These are phyloP conservation scores for Hypoxylon rubiginosum DNA, from an alignment of 2,329 filamentous ascomycete species.

Conservation along the genomic window DNA sequence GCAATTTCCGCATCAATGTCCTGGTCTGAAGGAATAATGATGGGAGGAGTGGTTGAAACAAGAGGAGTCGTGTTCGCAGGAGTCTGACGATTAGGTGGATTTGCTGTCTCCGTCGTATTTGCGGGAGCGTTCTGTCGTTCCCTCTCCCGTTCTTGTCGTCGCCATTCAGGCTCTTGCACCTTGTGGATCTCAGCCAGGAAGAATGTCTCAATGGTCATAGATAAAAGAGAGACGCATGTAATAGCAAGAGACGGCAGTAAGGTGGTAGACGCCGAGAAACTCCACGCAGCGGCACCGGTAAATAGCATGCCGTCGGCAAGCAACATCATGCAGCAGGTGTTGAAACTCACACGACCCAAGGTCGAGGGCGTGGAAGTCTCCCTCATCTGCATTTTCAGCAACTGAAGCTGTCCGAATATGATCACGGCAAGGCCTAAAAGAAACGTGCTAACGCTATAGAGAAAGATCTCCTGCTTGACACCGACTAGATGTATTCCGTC, in stretches of 20 bases:
- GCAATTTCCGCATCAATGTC: constrained; percentile 73
- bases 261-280: constrained; percentile 67
- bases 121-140: constrained; percentile 48
- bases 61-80: constrained; percentile 43
- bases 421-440: constrained; percentile 68
- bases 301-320: constrained; percentile 73
- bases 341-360: constrained; percentile 74
- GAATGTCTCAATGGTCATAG: constrained; percentile 68
- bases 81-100: constrained; percentile 41
- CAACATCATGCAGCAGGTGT: constrained; percentile 72
- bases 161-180: constrained; percentile 70
- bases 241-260: constrained; percentile 70
- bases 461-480: constrained; percentile 71
- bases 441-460: constrained; percentile 70
- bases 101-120: constrained; percentile 43
- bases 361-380: constrained; percentile 77
- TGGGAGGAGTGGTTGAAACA: constrained; percentile 56
- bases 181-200: constrained; percentile 73
- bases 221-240: constrained; percentile 66
- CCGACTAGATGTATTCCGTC: constrained; percentile 70
- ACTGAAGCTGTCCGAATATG: constrained; percentile 71
- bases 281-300: constrained; percentile 67
- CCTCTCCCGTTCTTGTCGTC: constrained; percentile 57
- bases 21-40: constrained; percentile 74
- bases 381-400: constrained; percentile 74